Base-by-base conservation (phyloP, 73 alveolate species). In the Paramecium sonneborni region DNA sequence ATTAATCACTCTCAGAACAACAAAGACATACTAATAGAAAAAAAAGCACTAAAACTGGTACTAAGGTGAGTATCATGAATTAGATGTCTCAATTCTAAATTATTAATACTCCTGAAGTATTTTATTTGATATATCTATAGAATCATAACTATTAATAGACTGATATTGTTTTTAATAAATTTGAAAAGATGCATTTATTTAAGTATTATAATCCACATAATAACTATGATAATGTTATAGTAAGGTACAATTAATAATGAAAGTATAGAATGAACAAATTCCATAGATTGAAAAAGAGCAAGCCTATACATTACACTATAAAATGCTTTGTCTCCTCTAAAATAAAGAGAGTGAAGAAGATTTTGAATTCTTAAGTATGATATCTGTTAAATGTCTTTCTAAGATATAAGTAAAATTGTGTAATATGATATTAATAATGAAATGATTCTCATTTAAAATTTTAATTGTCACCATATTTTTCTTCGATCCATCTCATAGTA, bases 401-500 rank as follows among this genome's bases (percentile, higher is more conserved):
- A 18, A 52, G 30, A 18, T 52, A 4, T 52, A 52, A 52, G 23
- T 18, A 52, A 23, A 52, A 52, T n/a, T 52, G 10, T 52, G 10
- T 52, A 5, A 52, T 20, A 52, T 52, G 9, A 52, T 52, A 52
- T 67, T 23, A 30, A 24, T 23, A 28, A 30, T 67, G 46, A 23
- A 30, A 11, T 21, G 38, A 2, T 24, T 70, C 30, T 76, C 90
- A 79, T 79, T 79, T 79, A 8, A 12, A 12, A 14, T 44, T 41
- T 79, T 32, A 26, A 46, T 79, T 32, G 11, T 88, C 93, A 38
- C 93, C 86, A 58, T 0, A 87, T 41, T 69, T 87, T 23, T 93
- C 93, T 34, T 93, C 95, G 24, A 93, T 41, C 89, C 92, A 72
- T 91, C 92, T 92, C 38, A 93, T 43, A 37, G 93, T 92, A 37